Evolutionary conservation across 495 filamentous ascomycete genomes (phyloP).

Genomic region (Daldinia vernicosa): DNA sequence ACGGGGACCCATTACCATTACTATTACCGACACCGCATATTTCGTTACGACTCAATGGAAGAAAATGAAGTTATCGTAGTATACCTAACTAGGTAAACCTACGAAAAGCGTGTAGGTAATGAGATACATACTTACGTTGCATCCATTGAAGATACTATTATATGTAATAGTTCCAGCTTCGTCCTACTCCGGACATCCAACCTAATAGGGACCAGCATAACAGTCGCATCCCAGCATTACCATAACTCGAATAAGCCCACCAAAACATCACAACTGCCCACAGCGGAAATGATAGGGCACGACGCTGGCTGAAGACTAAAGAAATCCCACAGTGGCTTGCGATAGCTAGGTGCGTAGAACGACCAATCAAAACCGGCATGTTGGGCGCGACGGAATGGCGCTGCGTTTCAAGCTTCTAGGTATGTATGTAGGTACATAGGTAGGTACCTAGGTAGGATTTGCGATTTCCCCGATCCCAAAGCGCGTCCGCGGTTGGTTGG

Average conservation of each 20-base stretch:
- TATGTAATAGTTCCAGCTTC: conserved; percentile 15
- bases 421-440: too few species aligned
- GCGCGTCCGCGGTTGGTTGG: conserved; percentile 27
- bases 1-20: neutral
- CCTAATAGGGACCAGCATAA: conserved; percentile 23
- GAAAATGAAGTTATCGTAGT: neutral
- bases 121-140: neutral
- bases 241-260: conserved; percentile 16
- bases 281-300: conserved; percentile 29
- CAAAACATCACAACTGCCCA: conserved; percentile 18
- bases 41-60: neutral
- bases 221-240: conserved; percentile 12
- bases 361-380: conserved; percentile 16
- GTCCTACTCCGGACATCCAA: conserved; percentile 25
- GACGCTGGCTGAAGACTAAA: conserved; percentile 39
- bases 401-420: conserved; percentile 29
- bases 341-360: conserved; percentile 23
- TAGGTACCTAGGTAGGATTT: conserved; percentile 14
- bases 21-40: too few species aligned
- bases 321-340: conserved; percentile 25
- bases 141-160: neutral
- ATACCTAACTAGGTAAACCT: neutral
- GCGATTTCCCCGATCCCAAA: conserved; percentile 22
- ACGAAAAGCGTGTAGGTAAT: neutral
- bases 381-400: conserved; percentile 24